phyloP scores from a whole-genome alignment of 1,284 basidiomycete species.

The Exsudoporus floridanus region DNA sequence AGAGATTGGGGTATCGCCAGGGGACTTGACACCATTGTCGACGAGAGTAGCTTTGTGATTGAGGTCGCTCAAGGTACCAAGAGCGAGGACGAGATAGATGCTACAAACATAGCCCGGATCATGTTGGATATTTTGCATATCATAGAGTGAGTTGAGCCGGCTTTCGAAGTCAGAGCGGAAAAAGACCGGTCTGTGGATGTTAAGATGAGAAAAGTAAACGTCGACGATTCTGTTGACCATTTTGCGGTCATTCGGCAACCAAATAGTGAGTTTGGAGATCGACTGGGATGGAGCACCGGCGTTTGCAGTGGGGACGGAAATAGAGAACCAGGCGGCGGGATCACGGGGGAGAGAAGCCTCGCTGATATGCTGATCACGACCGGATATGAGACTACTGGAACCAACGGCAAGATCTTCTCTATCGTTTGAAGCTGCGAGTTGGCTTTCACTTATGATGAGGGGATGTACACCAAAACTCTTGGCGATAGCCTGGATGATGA shows the following conservation, averaged over 20 bases:
- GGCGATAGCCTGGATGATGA: conserved; percentile 54
- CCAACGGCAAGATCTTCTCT: conserved; percentile 75
- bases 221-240: conserved; percentile 61
- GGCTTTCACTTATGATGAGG: conserved; percentile 63
- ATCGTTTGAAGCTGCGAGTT: conserved; percentile 48
- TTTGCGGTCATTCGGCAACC: conserved; percentile 73
- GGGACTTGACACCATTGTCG: conserved; percentile 36
- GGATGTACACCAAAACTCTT: conserved; percentile 76
- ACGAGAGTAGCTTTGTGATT: conserved; percentile 57
- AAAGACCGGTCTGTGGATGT: conserved; percentile 75
- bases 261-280: conserved; percentile 49
- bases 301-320: conserved; percentile 50
- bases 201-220: conserved; percentile 72
- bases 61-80: conserved; percentile 77
- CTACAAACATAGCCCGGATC: conserved; percentile 78
- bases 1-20: conserved; percentile 32
- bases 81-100: conserved; percentile 70
- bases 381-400: conserved; percentile 63
- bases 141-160: conserved; percentile 63
- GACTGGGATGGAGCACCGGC: conserved; percentile 34
- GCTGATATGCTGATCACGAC: conserved; percentile 59
- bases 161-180: conserved; percentile 61
- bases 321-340: conserved; percentile 55
- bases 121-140: conserved; percentile 47
- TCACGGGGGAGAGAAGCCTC: conserved; percentile 62